Evolutionary conservation across 2,329 filamentous ascomycete genomes (phyloP), one percentile per base, ranked within the genome.

Genomic region (Aspergillus brunneoviolaceus): DNA sequence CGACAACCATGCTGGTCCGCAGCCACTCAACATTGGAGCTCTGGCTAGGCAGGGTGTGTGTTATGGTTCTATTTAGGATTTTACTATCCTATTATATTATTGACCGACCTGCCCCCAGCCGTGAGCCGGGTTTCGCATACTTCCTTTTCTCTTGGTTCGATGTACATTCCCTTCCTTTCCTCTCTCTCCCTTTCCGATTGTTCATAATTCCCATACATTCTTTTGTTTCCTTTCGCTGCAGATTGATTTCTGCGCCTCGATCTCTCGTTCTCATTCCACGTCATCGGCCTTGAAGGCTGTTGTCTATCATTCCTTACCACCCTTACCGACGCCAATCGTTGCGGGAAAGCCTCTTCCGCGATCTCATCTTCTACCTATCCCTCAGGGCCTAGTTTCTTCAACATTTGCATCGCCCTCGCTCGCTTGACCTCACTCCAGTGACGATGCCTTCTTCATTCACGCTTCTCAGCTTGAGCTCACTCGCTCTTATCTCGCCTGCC

Each of bases 391-490:
- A 9, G 51, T 50, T n/a, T 29, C 50, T 10, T 60, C 11, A 11
- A 29, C 27, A 47, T 23, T n/a, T 19, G 45, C 31, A 42, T 51
- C 50, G 19, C 10, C 33, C 35, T 52, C 39, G 16, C 39, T 45
- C 16, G 39, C 16, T 48, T 49, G 53, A 55, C 19, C 12, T n/a
- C 14, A 35, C 5, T 25, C 25, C 14, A 55, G 25, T 33, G n/a
- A 67, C 60, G 16, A 75, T 75, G 73, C 52, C 67, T 54, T 65
- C 69, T 51, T 70, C 68, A 47, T 69, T 67, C 35, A 55, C 70
- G 42, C 64, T 72, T 33, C 62, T 72, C 57, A 69, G 68, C 64
- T 65, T 72, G 59, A 71, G 70, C 29, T 70, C 72, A 53, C 68
- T 76, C 49, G 69, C 70, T 49, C 60, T 72, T 49, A 63, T 69